A percentile compares a stretch with the other conserved stretches of the same genome.
These are phyloP conservation scores for Pseudocercospora vitis DNA, from an alignment of 2,329 filamentous ascomycete species.

Conservation along the genomic window DNA sequence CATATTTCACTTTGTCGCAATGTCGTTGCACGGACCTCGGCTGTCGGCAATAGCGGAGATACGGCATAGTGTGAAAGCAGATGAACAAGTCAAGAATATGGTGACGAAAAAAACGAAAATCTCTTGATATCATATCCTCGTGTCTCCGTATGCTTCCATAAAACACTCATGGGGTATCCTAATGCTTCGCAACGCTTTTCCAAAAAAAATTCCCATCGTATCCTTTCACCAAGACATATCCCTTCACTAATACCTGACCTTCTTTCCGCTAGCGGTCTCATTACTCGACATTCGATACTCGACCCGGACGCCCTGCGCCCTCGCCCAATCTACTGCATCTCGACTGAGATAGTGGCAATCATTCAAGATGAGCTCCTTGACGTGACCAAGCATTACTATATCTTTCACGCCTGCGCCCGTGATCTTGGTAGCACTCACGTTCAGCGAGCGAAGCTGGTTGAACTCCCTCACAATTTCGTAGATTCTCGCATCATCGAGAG, in stretches of 20 bases:
- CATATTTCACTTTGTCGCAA: background rate
- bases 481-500: constrained; percentile 36
- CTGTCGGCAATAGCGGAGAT: constrained; percentile 1
- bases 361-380: constrained; percentile 39
- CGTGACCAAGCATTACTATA: constrained; percentile 29
- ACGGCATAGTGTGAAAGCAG: background rate
- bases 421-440: constrained; percentile 41
- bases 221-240: background rate
- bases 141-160: no score
- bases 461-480: constrained; percentile 30
- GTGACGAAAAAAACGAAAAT: no score
- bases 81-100: background rate
- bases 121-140: background rate
- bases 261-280: constrained; percentile 21
- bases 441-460: constrained; percentile 32
- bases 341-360: constrained; percentile 39
- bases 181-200: no score
- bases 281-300: constrained; percentile 23
- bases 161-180: no score
- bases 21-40: no score
- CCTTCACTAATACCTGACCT: constrained; percentile 19
- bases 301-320: constrained; percentile 38
- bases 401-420: constrained; percentile 45
- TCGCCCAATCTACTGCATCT: constrained; percentile 46
- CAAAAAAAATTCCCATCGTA: no score